These are phyloP conservation scores for Grammothele lineata DNA, from an alignment of 768 basidiomycete genomes.

Conservation along the genomic window DNA sequence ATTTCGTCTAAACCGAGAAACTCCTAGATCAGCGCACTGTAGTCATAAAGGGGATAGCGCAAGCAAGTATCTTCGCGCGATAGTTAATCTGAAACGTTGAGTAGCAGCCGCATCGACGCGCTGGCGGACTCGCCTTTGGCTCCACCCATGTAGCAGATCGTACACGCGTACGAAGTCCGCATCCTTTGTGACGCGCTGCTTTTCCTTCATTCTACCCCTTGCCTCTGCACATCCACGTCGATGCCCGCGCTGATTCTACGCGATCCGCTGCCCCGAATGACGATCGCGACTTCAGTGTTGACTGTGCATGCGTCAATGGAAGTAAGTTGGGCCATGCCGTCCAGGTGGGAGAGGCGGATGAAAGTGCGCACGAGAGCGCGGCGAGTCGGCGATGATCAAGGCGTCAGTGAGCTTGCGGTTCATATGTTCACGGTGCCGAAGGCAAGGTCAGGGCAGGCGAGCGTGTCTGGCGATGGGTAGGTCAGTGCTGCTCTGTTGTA, in stretches of 20 bases:
- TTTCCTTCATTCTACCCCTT: constrained; percentile 43
- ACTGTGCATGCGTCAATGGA: constrained; percentile 68
- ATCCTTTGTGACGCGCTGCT: constrained; percentile 66
- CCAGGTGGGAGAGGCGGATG: constrained; percentile 70
- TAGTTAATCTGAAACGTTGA: too few relatives aligned
- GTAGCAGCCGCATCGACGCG: too few relatives aligned
- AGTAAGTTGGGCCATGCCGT: constrained; percentile 69
- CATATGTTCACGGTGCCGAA: constrained; percentile 72
- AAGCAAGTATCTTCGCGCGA: too few relatives aligned
- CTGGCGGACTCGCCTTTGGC: too few relatives aligned
- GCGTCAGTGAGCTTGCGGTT: constrained; percentile 66
- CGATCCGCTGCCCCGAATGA: constrained; percentile 74
- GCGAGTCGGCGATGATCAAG: constrained; percentile 86
- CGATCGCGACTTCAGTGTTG: constrained; percentile 75
- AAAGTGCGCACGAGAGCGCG: constrained; percentile 67
- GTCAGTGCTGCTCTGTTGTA: background rate
- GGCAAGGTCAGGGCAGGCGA: constrained; percentile 84
- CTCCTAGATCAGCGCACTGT: too few relatives aligned
- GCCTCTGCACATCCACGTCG: constrained; percentile 56
- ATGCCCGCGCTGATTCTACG: constrained; percentile 64
- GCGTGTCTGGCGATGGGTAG: constrained; percentile 43
- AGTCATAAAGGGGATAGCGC: too few relatives aligned
- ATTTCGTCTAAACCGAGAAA: too few relatives aligned
- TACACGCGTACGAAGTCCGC: constrained; percentile 59
- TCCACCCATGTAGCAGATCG: constrained; percentile 44